phyloP scores from a whole-genome alignment of 345 rosid species.

The Ricinus communis region DNA sequence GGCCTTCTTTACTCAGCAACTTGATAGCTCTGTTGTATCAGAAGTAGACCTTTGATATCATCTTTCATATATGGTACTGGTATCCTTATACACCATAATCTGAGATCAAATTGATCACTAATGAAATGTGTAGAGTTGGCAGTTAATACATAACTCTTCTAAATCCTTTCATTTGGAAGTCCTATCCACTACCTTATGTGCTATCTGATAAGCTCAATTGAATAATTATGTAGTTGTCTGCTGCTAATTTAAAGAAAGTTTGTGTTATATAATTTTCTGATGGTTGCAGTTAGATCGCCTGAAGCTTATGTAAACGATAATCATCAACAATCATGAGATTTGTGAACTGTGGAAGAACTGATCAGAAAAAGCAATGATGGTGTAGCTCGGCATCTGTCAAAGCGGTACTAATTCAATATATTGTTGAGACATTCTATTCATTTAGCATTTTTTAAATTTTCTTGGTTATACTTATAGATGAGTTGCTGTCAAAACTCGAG shows the following conservation, averaged over 20 bases:
- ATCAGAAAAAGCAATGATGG: neutral
- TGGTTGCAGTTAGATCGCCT: constrained; percentile 1
- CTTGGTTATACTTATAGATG: neutral
- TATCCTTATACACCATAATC: neutral
- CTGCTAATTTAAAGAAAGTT: neutral
- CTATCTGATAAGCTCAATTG: neutral
- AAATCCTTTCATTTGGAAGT: neutral
- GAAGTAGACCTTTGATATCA: neutral
- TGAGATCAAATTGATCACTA: constrained; percentile 7
- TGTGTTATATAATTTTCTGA: neutral
- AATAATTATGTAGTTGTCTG: neutral
- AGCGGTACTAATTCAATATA: neutral
- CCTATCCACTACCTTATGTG: neutral
- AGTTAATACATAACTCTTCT: neutral
- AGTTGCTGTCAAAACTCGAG: neutral
- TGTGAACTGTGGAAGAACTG: neutral
- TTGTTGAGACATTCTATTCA: neutral
- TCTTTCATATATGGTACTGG: neutral
- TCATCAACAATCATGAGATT: neutral
- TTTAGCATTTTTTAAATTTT: neutral
- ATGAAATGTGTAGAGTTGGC: neutral
- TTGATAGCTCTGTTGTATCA: neutral
- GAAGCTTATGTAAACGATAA: neutral
- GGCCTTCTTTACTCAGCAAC: neutral
- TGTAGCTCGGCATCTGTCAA: neutral